A percentile compares a stretch with the other conserved stretches of the same genome.
Evolutionary conservation across 371 early-diverging fungal genomes (phyloP).

Genomic region (Mucor indicus): DNA sequence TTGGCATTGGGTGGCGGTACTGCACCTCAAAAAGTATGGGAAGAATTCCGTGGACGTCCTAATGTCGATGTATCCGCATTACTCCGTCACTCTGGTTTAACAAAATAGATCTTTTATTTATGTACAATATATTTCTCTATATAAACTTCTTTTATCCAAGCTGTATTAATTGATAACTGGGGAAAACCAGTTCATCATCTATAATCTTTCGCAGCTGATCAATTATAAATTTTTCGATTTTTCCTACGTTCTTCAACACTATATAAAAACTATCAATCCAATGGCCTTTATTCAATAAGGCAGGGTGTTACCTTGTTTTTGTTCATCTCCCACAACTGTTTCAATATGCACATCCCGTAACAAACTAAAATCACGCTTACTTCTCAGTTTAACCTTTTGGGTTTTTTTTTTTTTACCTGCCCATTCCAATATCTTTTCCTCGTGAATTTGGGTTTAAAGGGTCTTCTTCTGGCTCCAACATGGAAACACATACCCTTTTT

Average conservation of each 20-base stretch:
- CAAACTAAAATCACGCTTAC: conserved; percentile 37
- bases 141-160: conserved; percentile 4
- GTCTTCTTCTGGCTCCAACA: conserved; percentile 74
- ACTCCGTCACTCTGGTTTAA: conserved; percentile 57
- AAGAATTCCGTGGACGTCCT: conserved; percentile 54
- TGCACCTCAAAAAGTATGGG: conserved; percentile 58
- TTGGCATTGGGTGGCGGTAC: conserved; percentile 68
- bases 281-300: no score
- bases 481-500: conserved; percentile 82
- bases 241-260: conserved; percentile 91
- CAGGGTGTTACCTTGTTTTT: conserved; percentile 73
- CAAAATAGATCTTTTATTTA: conserved; percentile 7
- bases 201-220: conserved; percentile 85
- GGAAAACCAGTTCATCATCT: conserved; percentile 89
- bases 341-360: conserved; percentile 79
- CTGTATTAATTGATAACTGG: conserved; percentile 65
- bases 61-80: conserved; percentile 55
- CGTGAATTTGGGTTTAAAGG: neutral
- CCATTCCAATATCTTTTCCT: conserved; percentile 27
- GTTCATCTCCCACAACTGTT: conserved; percentile 87
- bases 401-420: conserved; percentile 25
- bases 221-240: conserved; percentile 88
- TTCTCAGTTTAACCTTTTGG: neutral
- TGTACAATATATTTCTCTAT: neutral
- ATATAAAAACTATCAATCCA: no score